Base-by-base conservation (phyloP, 2,329 filamentous ascomycete species). In the Alternaria sp. region DNA sequence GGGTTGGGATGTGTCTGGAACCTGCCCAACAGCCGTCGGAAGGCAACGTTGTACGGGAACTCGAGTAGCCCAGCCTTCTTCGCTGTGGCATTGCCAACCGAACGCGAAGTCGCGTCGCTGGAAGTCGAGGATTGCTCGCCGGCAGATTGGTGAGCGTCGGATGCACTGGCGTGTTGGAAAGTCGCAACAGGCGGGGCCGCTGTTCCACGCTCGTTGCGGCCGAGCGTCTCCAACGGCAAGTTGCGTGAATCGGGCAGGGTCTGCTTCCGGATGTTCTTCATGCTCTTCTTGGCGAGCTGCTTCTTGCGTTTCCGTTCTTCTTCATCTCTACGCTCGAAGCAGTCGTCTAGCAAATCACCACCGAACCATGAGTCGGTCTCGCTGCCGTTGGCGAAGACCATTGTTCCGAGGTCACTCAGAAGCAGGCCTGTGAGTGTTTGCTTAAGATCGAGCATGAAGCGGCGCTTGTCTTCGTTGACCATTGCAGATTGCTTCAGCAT, bases 1-100 rank as follows among this genome's bases (percentile, higher is more conserved):
- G 96, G 96, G 75, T 96, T 97, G 0, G 93, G 92, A 69, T 96
- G 92, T 5, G 94, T 92, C 45, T 92, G 93, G 71, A 99, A 97
- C 82, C 93, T 94, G 67, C 89, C 89, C 30, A 98, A 84, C 1
- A 98, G 84, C 12, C 90, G 89, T 68, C 89, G 86, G 75, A 97
- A 97, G 1, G 94, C 92, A 69, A 89, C 88, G 55, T 88, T 88
- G 75, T 95, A 97, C 0, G 92, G 92, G 71, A 97, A 97, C 43
- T 92, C 89, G 18, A 82, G 71, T 28, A 83, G 67, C 10, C 81
- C 81, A 18, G 80, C 77, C 65, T 81, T 82, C 75, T 82, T 83
- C 2, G 79, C 76, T 28, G 79, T 78, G 15, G 80, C 70, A 30
- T 80, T 79, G n/a, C 77, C 78, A 37, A 80, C 75, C 8, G 81